Evolutionary conservation across 768 basidiomycete genomes (phyloP), one percentile per base, ranked within the genome.

Genomic region (Kwoniella heveanensis): DNA sequence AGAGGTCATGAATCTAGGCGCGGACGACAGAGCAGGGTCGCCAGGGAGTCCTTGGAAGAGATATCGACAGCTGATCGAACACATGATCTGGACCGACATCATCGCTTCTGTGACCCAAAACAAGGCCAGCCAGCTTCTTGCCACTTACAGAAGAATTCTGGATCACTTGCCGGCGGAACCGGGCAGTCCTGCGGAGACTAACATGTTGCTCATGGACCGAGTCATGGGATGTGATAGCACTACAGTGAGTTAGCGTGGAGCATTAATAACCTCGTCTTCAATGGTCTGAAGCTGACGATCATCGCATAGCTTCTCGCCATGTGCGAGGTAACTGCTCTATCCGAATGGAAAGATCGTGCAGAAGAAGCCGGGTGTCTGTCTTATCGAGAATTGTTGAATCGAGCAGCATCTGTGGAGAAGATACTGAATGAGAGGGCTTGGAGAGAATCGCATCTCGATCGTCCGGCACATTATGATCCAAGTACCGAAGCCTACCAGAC

Each of bases 181-280:
- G 9, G 32, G 25, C 30, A 53, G 30, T 7, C 21, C 19, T 17
- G 21, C 13, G 25, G 27, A 26, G 32, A 52, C 27, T 44, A 53
- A 53, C 22, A 15, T 62, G 26, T 13, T 66, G 30, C 32, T 52
- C 37, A 61, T 65, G 55, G 68, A 69, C 24, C 54, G 53, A 36
- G 52, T 61, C 17, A 64, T 63, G 68, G 68, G 68, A 3, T 66
- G 65, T 51, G 68, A 69, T 54, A 64, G 52, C 47, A 66, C 65
- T 1, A 69, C 68, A 12, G 68, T 70, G 49, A 30, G 68, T 65
- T 10, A 17, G n/a, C 15, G 25, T 50, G 22, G 25, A 25, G 32
- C 26, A 30, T n/a, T n/a, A n/a, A n/a, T n/a, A n/a, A n/a, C n/a
- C n/a, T n/a, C n/a, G n/a, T n/a, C n/a, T n/a, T n/a, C n/a, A n/a